Percentiles rank a stretch among this genome's conserved stretches.
Evolutionary conservation across 2,329 filamentous ascomycete genomes (phyloP).

Genomic region (Colletotrichum navitas): DNA sequence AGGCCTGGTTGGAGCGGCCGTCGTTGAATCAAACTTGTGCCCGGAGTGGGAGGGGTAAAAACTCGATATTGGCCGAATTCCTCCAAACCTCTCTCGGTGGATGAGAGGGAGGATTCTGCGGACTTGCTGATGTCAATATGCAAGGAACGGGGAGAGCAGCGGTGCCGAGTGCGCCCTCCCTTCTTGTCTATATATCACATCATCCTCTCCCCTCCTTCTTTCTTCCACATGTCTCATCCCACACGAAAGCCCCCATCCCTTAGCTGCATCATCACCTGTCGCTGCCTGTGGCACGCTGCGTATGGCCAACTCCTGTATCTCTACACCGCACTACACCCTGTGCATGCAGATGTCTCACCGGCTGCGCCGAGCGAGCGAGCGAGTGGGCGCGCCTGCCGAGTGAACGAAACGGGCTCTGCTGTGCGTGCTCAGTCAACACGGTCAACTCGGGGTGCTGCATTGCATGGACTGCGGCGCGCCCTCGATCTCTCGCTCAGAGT

Average conservation of each 20-base stretch:
- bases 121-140: not conserved
- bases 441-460: not conserved
- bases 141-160: not conserved
- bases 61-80: not conserved
- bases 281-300: not conserved
- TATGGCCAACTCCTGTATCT: not conserved
- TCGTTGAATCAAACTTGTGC: not conserved
- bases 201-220: not conserved
- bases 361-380: not conserved
- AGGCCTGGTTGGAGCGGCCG: not conserved
- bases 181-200: not conserved
- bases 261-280: not conserved
- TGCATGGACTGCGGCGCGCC: not conserved
- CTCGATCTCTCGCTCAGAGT: not conserved
- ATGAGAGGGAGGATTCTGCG: not conserved
- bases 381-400: too few relatives aligned
- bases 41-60: not conserved
- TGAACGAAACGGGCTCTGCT: not conserved
- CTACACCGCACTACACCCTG: not conserved
- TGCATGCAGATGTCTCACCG: slow-evolving; percentile 1
- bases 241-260: not conserved
- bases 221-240: not conserved
- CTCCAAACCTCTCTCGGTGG: not conserved
- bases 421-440: not conserved
- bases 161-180: not conserved